Conservation (phyloP, 257 asterid species). For the Apocynum venetum region DNA sequence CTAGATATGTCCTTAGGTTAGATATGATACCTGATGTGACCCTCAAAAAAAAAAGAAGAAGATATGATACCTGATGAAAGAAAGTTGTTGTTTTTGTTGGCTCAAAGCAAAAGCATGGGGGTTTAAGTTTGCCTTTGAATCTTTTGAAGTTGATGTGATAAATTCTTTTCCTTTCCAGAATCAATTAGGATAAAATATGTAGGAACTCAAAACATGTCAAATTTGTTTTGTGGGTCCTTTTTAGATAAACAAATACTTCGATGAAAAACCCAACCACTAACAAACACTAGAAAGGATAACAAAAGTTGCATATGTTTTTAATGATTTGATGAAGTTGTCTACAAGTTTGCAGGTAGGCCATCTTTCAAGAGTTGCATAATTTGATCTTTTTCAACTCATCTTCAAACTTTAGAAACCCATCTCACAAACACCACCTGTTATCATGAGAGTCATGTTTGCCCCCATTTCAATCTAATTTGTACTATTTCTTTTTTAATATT, state of each 20-base stretch:
- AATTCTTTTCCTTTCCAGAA: neutral
- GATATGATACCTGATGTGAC: too few species aligned
- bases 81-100: neutral
- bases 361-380: conserved; percentile 2
- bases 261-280: conserved; percentile 9
- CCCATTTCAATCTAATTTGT: too few species aligned
- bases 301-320: conserved; percentile 2
- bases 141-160: neutral
- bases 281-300: conserved; percentile 3
- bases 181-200: neutral
- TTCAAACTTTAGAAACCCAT: neutral
- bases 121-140: neutral
- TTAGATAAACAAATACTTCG: conserved; percentile 2
- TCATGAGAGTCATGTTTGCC: too few species aligned
- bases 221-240: conserved; percentile 12
- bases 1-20: too few species aligned
- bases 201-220: conserved; percentile 4
- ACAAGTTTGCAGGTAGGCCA: conserved; percentile 23
- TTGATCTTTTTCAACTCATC: conserved; percentile 6
- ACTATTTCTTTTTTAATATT: too few species aligned
- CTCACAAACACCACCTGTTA: neutral
- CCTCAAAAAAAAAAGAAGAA: too few species aligned
- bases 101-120: conserved; percentile 13
- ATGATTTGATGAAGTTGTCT: conserved; percentile 15
- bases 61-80: neutral